Base-by-base conservation (phyloP, 1,284 basidiomycete genomes). In the Cutaneotrichosporon sp. region DNA sequence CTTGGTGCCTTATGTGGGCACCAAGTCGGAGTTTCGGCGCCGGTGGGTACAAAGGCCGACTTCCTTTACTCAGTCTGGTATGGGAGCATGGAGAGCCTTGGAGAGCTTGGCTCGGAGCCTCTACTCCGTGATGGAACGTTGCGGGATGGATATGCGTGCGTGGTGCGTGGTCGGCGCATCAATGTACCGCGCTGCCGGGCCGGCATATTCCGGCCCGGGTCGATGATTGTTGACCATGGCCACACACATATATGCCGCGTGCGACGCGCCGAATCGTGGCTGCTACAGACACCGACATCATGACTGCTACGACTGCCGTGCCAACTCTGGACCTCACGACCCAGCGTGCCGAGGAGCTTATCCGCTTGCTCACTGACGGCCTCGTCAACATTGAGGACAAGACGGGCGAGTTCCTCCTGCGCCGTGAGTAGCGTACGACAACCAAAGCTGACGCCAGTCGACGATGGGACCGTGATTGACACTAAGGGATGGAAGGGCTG, bases 401-500 rank as follows among this genome's bases (percentile, higher is more conserved):
- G 56, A 80, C 77, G 3, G 82, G 82, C 39, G 77, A 81, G 65
- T 84, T 83, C 66, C 69, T 84, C 22, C 69, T 83, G 60, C 74
- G 76, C 10, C 69, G 64, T 69, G 45, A 62, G 68, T 63, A 30
- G 22, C 4, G 2, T 15, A 5, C 10, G n/a, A 8, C 22, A 18
- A 14, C 21, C 4, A 45, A 12, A 18, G 14, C 50, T 50, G 36
- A 54, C 49, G 34, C 5, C 21, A 74, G 72, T 83, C 30, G 73
- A 74, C 18, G 82, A 84, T 65, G 83, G 83, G 0, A 77, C 81
- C 12, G 67, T 82, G 20, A 83, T 84, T 53, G 83, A 85, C 60
- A 84, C 83, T 1, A 84, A 84, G 62, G 81, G 82, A 4, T 84
- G 83, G 82, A 77, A 81, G 51, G 70, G 69, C 3, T 84, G 83